Evolutionary conservation across 805 yeast genomes (phyloP), one percentile per base, ranked within the genome.

Genomic region (Blastobotrys terrestris): DNA sequence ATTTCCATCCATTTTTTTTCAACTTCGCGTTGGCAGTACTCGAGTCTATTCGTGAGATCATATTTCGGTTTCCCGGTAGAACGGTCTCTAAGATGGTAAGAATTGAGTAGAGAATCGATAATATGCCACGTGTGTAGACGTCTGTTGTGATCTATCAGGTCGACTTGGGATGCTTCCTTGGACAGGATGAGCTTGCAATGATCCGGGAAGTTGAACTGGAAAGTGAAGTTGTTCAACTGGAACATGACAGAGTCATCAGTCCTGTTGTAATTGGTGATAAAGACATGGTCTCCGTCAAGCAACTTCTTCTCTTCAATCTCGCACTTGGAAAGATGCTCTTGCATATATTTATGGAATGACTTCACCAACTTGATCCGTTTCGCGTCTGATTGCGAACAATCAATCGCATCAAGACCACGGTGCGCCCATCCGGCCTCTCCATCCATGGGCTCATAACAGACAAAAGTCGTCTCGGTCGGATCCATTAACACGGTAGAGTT

Each of bases 121-220:
- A 58, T 40, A 31, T 54, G 48, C 60, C 64, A 59, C 41, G 56
- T 51, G 43, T 57, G 54, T 44, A 58, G 56, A 22, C 52, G 55
- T 44, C 59, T 61, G 31, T 59, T 57, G 45, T 58, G 58, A 3
- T 69, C 87, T 50, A 92, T 83, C 61, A 89, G 89, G 22, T 95
- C 87, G 16, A 92, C 77, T 45, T 81, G 80, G 55, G 78, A 76
- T 19, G 96, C 97, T 52, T 79, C 75, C 60, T 84, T 84, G 44
- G 91, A 85, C 41, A 92, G 67, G 16, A 95, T 83, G 52, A 91
- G 72, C 70, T 94, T 94, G 70, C 86, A 91, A 65, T 94, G 99
- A 70, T 94, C 98, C 67, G 85, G 85, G 72, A 94, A 94, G 71
- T 94, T 94, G 73, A 91, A 91, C 69, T 94, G 99, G 69, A 87